Evolutionary conservation across 106 monocot genomes (phyloP), one percentile per base, ranked within the genome.

Genomic region (Chionographis japonica): DNA sequence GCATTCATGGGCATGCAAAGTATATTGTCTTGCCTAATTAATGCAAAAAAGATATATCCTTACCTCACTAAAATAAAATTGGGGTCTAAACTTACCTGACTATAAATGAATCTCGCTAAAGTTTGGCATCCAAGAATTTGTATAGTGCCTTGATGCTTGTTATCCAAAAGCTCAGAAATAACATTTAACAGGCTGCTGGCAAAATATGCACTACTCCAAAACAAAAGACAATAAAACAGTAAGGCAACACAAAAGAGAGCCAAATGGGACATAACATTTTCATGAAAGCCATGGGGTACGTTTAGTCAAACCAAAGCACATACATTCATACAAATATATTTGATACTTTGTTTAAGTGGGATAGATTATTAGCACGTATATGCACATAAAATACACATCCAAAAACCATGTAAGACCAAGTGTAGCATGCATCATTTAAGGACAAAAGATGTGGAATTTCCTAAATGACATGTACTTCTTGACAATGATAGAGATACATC

Each of bases 111-210:
- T 57, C 52, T 82, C 4, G 86, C 84, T 53, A 97, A 67, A 62
- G 84, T 83, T 67, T 97, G 82, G 72, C 91, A 92, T 50, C 95
- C 95, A 69, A 97, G 80, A 58, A 92, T 84, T 50, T 54, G 72
- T 43, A 92, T 65, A 7, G 42, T 14, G 27, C 80, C 82, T 52
- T 74, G 78, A 15, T 80, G 68, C 75, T 97, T 92, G 70, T 74
- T 62, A 70, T 86, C 89, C 71, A 97, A 72, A 73, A 97, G 87
- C 71, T 82, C 86, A 72, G 59, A 52, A 59, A 86, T 80, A 59
- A 89, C 89, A 68, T 86, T 89, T 68, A 97, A 71, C 38, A 94
- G 72, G 78, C 84, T 94, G 40, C 40, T 71, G 63, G 93, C 84
- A 80, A 89, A 94, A 72, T 82, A 94, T 46, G 93, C 89, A 86